Conservation (phyloP, 495 filamentous ascomycete genomes). For the Patellaria atrata region DNA sequence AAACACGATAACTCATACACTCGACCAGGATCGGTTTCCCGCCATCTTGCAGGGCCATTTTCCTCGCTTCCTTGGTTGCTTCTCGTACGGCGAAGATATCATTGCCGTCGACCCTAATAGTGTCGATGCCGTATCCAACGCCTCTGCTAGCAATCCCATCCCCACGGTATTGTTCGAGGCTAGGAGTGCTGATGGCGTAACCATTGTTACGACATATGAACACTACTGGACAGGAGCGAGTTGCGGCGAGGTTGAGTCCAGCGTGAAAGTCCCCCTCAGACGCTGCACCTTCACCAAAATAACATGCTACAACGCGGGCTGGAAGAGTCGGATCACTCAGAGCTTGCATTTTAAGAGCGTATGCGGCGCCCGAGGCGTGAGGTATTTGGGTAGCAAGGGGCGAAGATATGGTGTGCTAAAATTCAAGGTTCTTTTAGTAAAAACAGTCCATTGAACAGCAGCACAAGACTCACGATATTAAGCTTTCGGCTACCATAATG, state of each 20-base stretch:
- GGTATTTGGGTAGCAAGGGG: slow-evolving; percentile 91
- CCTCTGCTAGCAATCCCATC: slow-evolving; percentile 92
- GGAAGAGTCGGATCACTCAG: slow-evolving; percentile 52
- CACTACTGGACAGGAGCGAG: slow-evolving; percentile 74
- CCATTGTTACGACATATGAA: slow-evolving; percentile 98
- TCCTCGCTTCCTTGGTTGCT: slow-evolving; percentile 62
- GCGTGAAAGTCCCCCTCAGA: slow-evolving; percentile 97
- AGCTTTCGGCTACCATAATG: slow-evolving; percentile 79
- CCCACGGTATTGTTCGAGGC: slow-evolving; percentile 89
- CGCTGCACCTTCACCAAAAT: slow-evolving; percentile 96
- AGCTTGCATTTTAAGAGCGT: slow-evolving; percentile 79
- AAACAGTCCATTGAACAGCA: slow-evolving; percentile 33
- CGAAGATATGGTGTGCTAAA: slow-evolving; percentile 75
- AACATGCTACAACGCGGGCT: slow-evolving; percentile 66
- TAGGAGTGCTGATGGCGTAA: slow-evolving; percentile 89
- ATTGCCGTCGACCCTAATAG: slow-evolving; percentile 91
- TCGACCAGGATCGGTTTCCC: slow-evolving; percentile 78
- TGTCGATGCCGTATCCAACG: slow-evolving; percentile 95
- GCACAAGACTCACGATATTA: slow-evolving; percentile 42
- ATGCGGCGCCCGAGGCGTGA: slow-evolving; percentile 85
- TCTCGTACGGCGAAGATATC: slow-evolving; percentile 91
- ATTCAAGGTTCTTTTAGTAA: too few species aligned
- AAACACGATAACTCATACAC: slow-evolving; percentile 95
- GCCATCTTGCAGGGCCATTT: slow-evolving; percentile 60
- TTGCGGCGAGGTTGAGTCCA: slow-evolving; percentile 91